Evolutionary conservation across 768 basidiomycete species (phyloP).

Genomic region (Steccherinum ochraceum): DNA sequence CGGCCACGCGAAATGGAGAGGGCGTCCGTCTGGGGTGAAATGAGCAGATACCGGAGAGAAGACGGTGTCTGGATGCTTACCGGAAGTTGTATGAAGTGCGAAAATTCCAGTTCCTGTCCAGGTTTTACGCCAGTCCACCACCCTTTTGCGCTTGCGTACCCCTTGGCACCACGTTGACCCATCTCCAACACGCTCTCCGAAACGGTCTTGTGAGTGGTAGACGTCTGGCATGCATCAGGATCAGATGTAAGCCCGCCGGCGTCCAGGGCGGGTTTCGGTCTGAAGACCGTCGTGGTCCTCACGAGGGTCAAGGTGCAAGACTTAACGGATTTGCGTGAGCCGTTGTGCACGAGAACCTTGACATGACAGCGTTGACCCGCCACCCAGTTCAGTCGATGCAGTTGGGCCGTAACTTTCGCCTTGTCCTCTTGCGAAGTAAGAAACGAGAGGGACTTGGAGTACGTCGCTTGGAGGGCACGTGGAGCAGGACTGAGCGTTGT

Average conservation of each 20-base stretch:
- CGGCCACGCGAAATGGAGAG: conserved; percentile 62
- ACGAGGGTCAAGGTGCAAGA: conserved; percentile 55
- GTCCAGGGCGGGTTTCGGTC: conserved; percentile 37
- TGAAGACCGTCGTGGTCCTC: conserved; percentile 62
- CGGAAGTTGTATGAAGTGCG: conserved; percentile 66
- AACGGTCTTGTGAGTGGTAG: conserved; percentile 56
- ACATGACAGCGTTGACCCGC: conserved; percentile 76
- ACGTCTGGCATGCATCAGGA: conserved; percentile 57
- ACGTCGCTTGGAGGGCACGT: conserved; percentile 51
- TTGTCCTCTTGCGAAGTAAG: conserved; percentile 38
- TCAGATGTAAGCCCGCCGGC: conserved; percentile 26
- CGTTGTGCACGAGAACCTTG: conserved; percentile 58
- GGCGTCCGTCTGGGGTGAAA: conserved; percentile 48
- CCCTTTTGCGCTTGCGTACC: conserved; percentile 74
- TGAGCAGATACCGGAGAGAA: background rate
- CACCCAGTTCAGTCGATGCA: conserved; percentile 74
- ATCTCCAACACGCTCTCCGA: conserved; percentile 61
- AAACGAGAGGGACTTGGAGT: conserved; percentile 49
- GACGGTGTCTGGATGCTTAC: conserved; percentile 37
- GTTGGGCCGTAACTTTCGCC: conserved; percentile 55
- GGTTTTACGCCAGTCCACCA: conserved; percentile 85
- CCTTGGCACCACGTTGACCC: conserved; percentile 54
- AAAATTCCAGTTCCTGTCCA: conserved; percentile 55
- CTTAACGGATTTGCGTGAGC: conserved; percentile 63
- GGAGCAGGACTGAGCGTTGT: conserved; percentile 53